phyloP scores from a whole-genome alignment of 1,284 basidiomycete genomes.

The Vanrija sp. region DNA sequence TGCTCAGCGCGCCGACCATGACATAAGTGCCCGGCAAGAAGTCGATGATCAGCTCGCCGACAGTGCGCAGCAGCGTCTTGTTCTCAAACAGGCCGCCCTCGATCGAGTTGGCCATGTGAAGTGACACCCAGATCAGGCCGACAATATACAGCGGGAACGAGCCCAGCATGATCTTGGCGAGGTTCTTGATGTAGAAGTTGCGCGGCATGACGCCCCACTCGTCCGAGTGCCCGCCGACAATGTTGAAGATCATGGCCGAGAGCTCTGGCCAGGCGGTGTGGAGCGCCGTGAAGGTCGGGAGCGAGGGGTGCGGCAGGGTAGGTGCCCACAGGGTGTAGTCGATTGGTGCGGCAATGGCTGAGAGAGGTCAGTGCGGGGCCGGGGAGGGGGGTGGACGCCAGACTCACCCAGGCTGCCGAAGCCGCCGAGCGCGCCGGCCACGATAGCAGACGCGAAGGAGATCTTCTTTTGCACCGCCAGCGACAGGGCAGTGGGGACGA shows the following conservation, averaged over 20 bases:
- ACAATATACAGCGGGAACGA: slow-evolving; percentile 60
- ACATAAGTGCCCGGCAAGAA: slow-evolving; percentile 52
- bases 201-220: slow-evolving; percentile 87
- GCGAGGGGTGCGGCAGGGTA: slow-evolving; percentile 30
- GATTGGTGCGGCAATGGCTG: slow-evolving; percentile 62
- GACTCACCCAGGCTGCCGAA: slow-evolving; percentile 59
- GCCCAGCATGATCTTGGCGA: slow-evolving; percentile 75
- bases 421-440: slow-evolving; percentile 57
- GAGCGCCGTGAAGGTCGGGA: slow-evolving; percentile 31
- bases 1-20: slow-evolving; percentile 68
- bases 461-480: slow-evolving; percentile 54
- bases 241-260: slow-evolving; percentile 76
- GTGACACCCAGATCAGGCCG: slow-evolving; percentile 52
- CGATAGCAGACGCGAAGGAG: slow-evolving; percentile 54
- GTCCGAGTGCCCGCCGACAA: slow-evolving; percentile 75
- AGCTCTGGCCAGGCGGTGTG: slow-evolving; percentile 83
- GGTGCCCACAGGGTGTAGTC: slow-evolving; percentile 83
- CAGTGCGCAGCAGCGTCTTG: slow-evolving; percentile 9
- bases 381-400: neutral
- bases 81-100: slow-evolving; percentile 1
- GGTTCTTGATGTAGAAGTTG: slow-evolving; percentile 65
- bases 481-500: slow-evolving; percentile 62
- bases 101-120: neutral
- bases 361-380: neutral
- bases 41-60: slow-evolving; percentile 15